Evolutionary conservation across 495 filamentous ascomycete species (phyloP).

Genomic region (Letharia lupina): DNA sequence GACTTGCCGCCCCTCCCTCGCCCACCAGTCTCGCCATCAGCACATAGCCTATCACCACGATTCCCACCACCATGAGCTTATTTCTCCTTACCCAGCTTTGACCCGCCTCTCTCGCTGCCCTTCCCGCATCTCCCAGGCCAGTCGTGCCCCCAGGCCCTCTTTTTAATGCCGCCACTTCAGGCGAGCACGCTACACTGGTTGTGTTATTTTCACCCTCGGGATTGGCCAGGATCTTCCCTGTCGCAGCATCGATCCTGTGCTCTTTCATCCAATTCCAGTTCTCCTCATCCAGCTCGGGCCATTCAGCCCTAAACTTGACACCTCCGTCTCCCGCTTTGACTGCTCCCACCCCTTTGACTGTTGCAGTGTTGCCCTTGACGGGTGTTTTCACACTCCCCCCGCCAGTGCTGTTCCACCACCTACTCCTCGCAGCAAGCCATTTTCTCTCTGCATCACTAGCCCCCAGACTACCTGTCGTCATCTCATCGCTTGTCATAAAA

Average conservation of each 20-base stretch:
- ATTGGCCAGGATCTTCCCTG: conserved; percentile 52
- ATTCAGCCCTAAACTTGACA: conserved; percentile 78
- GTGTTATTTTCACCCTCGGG: conserved; percentile 25
- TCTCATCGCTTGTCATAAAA: conserved; percentile 98
- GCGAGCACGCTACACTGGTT: conserved; percentile 38
- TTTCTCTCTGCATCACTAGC: conserved; percentile 70
- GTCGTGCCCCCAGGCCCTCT: conserved; percentile 60
- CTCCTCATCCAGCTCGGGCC: conserved; percentile 81
- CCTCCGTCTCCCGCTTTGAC: conserved; percentile 84
- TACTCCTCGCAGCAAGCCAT: conserved; percentile 63
- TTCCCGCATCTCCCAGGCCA: conserved; percentile 70
- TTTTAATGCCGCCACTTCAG: conserved; percentile 59
- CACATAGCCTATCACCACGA: conserved; percentile 66
- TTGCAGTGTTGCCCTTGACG: conserved; percentile 38
- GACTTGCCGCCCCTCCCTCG: conserved; percentile 31
- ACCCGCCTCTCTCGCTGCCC: conserved; percentile 67
- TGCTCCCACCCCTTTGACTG: conserved; percentile 52
- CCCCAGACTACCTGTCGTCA: conserved; percentile 91
- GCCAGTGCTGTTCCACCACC: conserved; percentile 97
- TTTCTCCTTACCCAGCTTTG: conserved; percentile 72
- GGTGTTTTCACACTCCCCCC: conserved; percentile 65
- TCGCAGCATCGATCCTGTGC: conserved; percentile 68
- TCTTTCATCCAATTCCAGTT: conserved; percentile 92
- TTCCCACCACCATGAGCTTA: conserved; percentile 61
- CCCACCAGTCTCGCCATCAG: conserved; percentile 65